Base-by-base conservation (phyloP, 2,329 filamentous ascomycete genomes). In the Penicillium brevicompactum region DNA sequence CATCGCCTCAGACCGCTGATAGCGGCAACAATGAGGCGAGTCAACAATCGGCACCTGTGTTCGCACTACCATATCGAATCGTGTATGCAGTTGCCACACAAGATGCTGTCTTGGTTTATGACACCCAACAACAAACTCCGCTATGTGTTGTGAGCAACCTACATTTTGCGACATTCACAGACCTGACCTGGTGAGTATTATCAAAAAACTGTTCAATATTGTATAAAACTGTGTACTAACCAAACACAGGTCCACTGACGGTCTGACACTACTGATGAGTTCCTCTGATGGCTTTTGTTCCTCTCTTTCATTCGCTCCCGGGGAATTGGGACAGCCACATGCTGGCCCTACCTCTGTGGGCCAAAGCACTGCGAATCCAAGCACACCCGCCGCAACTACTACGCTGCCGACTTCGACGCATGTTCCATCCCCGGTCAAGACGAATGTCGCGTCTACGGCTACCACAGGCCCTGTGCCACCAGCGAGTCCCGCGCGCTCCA, bases 241-340 rank as follows among this genome's bases (percentile, higher is more conserved):
- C 75, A 30, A n/a, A 5, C 11, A 37, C 59, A 90, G 88, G 88
- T 89, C 89, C 1, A 86, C 82, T 60, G 89, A 92, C 72, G 89
- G 89, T 11, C 80, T 85, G 41, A 92, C 88, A 1, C 79, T 99
- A 21, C 81, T 99, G 47, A 95, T 99, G 78, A 94, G 92, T n/a
- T 99, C 94, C 0, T 97, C 94, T 0, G 94, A 99, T 73, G 94
- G 94, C 0, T 99, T 97, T 78, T 99, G 94, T 73, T 99, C 94
- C 0, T 89, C 90, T 0, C 80, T 99, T 5, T 89, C 92, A 0
- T 99, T 99, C 69, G 76, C 84, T 1, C 80, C 89, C 2, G 90
- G 91, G 8, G 94, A 99, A 72, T 79, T 99, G 1, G 94, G 94
- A 11, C 87, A 93, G 61, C 77, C 86, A 5, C 95, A 95, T 71